phyloP scores from a whole-genome alignment of 257 asterid species.

The Nicotiana tomentosiformis region DNA sequence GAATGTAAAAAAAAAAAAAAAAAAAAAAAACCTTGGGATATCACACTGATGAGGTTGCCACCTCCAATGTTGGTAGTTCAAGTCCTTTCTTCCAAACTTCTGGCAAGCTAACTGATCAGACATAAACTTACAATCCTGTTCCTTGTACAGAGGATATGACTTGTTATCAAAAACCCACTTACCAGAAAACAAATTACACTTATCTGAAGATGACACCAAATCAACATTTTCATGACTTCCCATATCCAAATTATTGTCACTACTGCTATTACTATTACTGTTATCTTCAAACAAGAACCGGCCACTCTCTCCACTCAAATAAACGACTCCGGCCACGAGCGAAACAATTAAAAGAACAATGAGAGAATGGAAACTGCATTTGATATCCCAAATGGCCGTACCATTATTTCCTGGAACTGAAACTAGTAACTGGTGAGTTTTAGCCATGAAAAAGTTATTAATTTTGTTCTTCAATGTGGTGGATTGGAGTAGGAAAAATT shows the following conservation, averaged over 20 bases:
- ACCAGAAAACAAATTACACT: conserved; percentile 44
- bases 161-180: conserved; percentile 56
- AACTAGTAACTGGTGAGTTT: conserved; percentile 19
- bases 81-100: conserved; percentile 54
- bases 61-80: conserved; percentile 52
- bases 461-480: not conserved
- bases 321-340: conserved; percentile 48
- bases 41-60: conserved; percentile 74
- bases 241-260: not conserved
- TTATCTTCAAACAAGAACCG: conserved; percentile 19
- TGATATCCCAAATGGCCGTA: conserved; percentile 31
- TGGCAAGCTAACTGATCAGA: conserved; percentile 48
- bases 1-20: not conserved
- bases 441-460: conserved; percentile 11
- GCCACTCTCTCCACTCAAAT: conserved; percentile 54
- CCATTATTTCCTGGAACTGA: conserved; percentile 11
- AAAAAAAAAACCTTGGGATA: conserved; percentile 50
- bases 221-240: not conserved
- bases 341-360: conserved; percentile 40
- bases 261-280: not conserved
- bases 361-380: conserved; percentile 58
- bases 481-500: not conserved
- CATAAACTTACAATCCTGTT: conserved; percentile 44
- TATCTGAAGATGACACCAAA: not conserved
- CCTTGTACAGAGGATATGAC: conserved; percentile 52